phyloP scores from a whole-genome alignment of 2,329 filamentous ascomycete species.

The Sclerotinia nivalis region DNA sequence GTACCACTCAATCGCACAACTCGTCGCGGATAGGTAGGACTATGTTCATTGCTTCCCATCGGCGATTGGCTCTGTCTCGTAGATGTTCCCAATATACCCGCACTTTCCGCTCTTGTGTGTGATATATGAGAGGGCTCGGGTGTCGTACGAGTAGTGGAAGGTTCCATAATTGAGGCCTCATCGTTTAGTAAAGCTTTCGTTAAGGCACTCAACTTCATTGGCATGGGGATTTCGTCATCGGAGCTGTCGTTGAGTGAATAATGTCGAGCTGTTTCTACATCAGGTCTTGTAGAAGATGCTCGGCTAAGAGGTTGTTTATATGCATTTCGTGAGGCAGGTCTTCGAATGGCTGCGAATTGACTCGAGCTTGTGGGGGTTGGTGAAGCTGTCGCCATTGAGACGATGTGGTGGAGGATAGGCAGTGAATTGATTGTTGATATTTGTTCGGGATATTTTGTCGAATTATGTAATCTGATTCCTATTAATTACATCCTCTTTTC shows the following conservation, averaged over 20 bases:
- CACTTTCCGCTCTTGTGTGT: constrained; percentile 30
- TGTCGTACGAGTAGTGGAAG: constrained; percentile 28
- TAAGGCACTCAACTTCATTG: constrained; percentile 86
- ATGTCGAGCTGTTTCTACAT: constrained; percentile 44
- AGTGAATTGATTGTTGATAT: constrained; percentile 15
- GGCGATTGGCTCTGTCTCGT: constrained; percentile 26
- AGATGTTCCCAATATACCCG: constrained; percentile 14
- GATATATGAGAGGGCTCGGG: constrained; percentile 28
- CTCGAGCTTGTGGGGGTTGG: constrained; percentile 56
- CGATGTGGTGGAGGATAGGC: neutral
- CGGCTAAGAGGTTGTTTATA: constrained; percentile 53
- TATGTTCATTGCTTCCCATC: constrained; percentile 30
- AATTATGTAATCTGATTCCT: constrained; percentile 26
- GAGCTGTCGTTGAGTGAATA: constrained; percentile 76
- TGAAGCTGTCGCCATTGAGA: constrained; percentile 53
- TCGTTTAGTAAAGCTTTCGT: constrained; percentile 81
- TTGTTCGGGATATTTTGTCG: constrained; percentile 23
- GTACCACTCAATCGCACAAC: constrained; percentile 41
- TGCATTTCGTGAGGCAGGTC: constrained; percentile 55
- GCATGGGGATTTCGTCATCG: constrained; percentile 88
- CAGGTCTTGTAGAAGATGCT: constrained; percentile 38
- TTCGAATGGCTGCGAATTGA: constrained; percentile 51
- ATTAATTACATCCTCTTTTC: constrained; percentile 32
- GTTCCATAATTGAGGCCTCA: constrained; percentile 44
- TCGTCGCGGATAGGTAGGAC: constrained; percentile 36